A percentile compares a stretch with the other conserved stretches of the same genome.
phyloP scores from a whole-genome alignment of 2,329 filamentous ascomycete species.

The Fusarium sp. region DNA sequence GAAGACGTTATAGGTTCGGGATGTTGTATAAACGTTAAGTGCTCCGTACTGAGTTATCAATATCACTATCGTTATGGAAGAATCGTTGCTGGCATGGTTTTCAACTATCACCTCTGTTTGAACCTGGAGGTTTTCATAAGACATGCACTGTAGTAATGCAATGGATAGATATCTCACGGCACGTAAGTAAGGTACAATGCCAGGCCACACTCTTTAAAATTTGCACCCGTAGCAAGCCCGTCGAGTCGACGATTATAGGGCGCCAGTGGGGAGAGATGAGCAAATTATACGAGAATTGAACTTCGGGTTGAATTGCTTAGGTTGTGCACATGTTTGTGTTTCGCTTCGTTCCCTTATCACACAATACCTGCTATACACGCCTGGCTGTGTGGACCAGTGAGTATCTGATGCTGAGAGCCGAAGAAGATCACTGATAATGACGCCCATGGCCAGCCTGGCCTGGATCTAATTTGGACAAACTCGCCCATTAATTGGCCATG shows the following conservation, averaged over 20 bases:
- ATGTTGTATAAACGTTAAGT: neutral
- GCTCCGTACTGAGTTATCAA: neutral
- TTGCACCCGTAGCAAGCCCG: neutral
- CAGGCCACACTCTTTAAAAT: neutral
- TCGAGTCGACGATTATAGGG: neutral
- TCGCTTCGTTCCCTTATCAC: slow-evolving; percentile 12
- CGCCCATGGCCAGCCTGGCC: slow-evolving; percentile 7
- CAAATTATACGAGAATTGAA: slow-evolving; percentile 11
- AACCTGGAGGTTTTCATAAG: neutral
- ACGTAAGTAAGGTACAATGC: too few species aligned
- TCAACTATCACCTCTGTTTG: neutral
- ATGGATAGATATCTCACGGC: slow-evolving; percentile 22
- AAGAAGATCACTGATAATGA: neutral
- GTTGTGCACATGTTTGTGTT: slow-evolving; percentile 5
- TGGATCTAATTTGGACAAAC: neutral
- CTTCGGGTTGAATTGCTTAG: slow-evolving; percentile 3
- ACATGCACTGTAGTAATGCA: slow-evolving; percentile 17
- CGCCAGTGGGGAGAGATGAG: neutral
- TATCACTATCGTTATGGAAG: neutral
- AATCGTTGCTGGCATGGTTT: neutral
- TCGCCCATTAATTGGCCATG: slow-evolving; percentile 18
- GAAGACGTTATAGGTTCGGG: slow-evolving; percentile 7
- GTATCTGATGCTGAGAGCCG: slow-evolving; percentile 6
- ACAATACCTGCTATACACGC: neutral
- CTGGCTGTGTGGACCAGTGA: neutral